Evolutionary conservation across 2,329 filamentous ascomycete species (phyloP).

Genomic region (Fusarium drepaniforme): DNA sequence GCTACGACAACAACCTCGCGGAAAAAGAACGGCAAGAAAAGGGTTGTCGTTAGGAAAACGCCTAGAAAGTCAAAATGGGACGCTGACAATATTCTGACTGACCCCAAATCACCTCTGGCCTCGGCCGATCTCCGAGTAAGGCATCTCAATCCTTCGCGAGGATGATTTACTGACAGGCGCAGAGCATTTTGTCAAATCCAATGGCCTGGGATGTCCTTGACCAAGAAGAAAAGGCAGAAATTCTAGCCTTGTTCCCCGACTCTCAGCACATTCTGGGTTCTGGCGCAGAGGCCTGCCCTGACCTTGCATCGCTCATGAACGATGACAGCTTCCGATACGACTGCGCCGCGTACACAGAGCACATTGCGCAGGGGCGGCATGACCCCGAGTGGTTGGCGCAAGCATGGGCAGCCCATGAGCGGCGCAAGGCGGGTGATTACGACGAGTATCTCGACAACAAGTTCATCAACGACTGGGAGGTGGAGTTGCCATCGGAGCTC

Average conservation of each 20-base stretch:
- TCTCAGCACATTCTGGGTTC: conserved; percentile 52
- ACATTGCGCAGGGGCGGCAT: conserved; percentile 61
- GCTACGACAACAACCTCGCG: conserved; percentile 1
- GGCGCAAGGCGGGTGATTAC: conserved; percentile 62
- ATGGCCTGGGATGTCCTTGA: conserved; percentile 54
- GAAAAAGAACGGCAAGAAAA: conserved; percentile 41
- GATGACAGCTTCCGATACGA: conserved; percentile 62
- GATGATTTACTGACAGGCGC: not conserved
- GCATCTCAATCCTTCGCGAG: not conserved
- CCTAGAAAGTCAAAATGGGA: conserved; percentile 52
- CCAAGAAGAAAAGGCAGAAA: conserved; percentile 49
- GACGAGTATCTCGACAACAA: conserved; percentile 59
- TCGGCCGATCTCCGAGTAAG: conserved; percentile 53
- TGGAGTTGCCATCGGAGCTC: conserved; percentile 53
- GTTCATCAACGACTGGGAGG: conserved; percentile 63
- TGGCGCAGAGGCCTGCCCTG: conserved; percentile 53
- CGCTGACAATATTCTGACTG: conserved; percentile 50
- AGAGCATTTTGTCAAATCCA: conserved; percentile 54
- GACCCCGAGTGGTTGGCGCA: conserved; percentile 65
- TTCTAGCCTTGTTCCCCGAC: conserved; percentile 54
- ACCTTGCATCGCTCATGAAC: conserved; percentile 58
- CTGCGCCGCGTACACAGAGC: conserved; percentile 59
- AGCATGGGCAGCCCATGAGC: conserved; percentile 64
- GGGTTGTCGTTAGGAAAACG: conserved; percentile 36
- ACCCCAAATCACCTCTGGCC: conserved; percentile 54